These are phyloP conservation scores for Polyrhizophydium stewartii DNA, from an alignment of 371 early-diverging fungal genomes.

Conservation along the genomic window DNA sequence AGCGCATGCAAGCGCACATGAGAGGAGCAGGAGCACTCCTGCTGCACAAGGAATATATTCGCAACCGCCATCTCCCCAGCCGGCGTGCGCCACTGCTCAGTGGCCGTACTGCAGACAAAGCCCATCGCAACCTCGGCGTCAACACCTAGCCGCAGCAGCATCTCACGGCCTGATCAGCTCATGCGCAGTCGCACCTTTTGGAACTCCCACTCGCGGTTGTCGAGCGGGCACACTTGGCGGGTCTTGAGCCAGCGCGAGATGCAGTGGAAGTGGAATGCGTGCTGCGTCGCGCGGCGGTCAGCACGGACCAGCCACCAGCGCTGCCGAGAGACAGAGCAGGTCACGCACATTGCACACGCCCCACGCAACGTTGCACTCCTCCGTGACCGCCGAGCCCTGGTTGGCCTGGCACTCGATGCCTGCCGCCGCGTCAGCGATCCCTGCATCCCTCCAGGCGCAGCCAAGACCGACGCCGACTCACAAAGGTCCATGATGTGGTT, in stretches of 20 bases:
- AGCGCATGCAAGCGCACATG: too few species aligned
- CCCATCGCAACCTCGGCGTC: too few species aligned
- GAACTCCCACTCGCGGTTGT: conserved; percentile 99
- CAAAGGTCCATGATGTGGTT: conserved; percentile 99
- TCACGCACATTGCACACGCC: conserved; percentile 91
- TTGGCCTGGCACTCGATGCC: conserved; percentile 97
- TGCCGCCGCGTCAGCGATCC: conserved; percentile 16
- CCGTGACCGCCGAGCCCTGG: conserved; percentile 86
- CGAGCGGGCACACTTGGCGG: conserved; percentile 98
- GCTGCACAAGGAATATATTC: too few species aligned
- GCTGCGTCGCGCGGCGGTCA: conserved; percentile 35
- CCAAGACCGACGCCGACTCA: conserved; percentile 34
- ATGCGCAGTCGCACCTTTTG: conserved; percentile 56
- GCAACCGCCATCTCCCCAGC: too few species aligned
- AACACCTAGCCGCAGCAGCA: too few species aligned
- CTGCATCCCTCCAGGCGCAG: neutral
- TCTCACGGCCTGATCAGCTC: too few species aligned
- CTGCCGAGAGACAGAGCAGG: neutral
- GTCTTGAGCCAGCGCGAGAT: conserved; percentile 99
- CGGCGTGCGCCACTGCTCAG: too few species aligned
- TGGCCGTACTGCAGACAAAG: too few species aligned
- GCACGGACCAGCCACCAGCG: neutral
- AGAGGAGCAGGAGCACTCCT: too few species aligned
- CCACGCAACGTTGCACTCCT: conserved; percentile 99
- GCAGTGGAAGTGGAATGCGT: conserved; percentile 99